Conservation (phyloP, 2,329 filamentous ascomycete species). For the Diplodia corticola region DNA sequence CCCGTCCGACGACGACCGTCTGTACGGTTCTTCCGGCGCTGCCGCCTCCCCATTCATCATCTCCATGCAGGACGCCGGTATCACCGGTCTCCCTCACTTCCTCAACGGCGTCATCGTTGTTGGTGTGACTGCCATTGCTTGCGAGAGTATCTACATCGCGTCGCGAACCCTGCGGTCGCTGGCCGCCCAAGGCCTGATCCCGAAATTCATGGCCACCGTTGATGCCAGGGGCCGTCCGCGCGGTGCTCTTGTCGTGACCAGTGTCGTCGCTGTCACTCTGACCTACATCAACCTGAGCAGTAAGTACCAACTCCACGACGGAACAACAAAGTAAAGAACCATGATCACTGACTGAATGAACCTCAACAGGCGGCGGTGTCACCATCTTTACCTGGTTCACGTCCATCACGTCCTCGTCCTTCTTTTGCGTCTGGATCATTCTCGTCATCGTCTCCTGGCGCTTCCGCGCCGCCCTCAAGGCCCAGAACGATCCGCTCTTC, state of each 20-base stretch:
- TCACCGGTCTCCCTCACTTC: slow-evolving; percentile 33
- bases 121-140: slow-evolving; percentile 35
- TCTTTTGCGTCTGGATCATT: slow-evolving; percentile 40
- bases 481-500: slow-evolving; percentile 34
- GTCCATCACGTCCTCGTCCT: slow-evolving; percentile 36
- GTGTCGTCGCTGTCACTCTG: slow-evolving; percentile 29
- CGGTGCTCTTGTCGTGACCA: slow-evolving; percentile 33
- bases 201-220: slow-evolving; percentile 31
- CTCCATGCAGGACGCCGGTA: slow-evolving; percentile 33
- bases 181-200: slow-evolving; percentile 32
- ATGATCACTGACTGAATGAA: background rate
- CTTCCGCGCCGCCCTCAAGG: slow-evolving; percentile 34
- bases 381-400: slow-evolving; percentile 33
- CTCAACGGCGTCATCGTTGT: slow-evolving; percentile 38
- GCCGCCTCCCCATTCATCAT: slow-evolving; percentile 39
- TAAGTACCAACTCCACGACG: background rate
- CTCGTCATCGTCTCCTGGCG: slow-evolving; percentile 36
- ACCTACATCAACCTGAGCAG: slow-evolving; percentile 37
- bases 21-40: slow-evolving; percentile 30
- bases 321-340: background rate
- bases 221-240: slow-evolving; percentile 36
- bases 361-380: slow-evolving; percentile 27
- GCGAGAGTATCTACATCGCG: slow-evolving; percentile 37
- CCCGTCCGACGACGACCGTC: slow-evolving; percentile 14
- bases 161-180: slow-evolving; percentile 37